These are phyloP conservation scores for Phytophthora cactorum DNA, from an alignment of 352 stramenopile genomes.

Conservation along the genomic window DNA sequence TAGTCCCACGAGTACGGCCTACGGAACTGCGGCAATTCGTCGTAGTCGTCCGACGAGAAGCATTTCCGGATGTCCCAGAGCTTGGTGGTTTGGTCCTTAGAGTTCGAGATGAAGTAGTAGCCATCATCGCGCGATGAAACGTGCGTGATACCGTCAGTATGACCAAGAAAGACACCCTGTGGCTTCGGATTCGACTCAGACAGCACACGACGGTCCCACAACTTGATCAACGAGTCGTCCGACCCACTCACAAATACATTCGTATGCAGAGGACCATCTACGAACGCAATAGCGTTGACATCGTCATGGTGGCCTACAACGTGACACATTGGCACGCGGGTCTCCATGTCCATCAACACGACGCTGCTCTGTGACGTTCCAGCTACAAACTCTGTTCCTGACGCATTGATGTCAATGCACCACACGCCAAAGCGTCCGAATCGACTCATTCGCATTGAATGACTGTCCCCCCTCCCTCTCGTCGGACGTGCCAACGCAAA, in stretches of 20 bases:
- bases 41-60: slow-evolving; percentile 53
- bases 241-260: slow-evolving; percentile 89
- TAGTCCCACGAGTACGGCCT: slow-evolving; percentile 83
- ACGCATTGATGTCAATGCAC: slow-evolving; percentile 79
- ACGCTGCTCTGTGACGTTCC: slow-evolving; percentile 79
- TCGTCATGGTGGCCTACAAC: slow-evolving; percentile 77
- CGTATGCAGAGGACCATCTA: slow-evolving; percentile 78
- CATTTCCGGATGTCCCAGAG: slow-evolving; percentile 89
- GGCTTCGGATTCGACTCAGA: slow-evolving; percentile 75
- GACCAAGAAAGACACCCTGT: slow-evolving; percentile 81
- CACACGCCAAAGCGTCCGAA: slow-evolving; percentile 76
- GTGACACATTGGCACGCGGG: slow-evolving; percentile 69
- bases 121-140: slow-evolving; percentile 85
- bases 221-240: slow-evolving; percentile 84
- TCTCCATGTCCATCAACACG: slow-evolving; percentile 84
- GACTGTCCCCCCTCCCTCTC: slow-evolving; percentile 26
- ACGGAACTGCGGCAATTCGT: slow-evolving; percentile 49
- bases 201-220: slow-evolving; percentile 86
- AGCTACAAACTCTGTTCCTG: slow-evolving; percentile 83
- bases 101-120: slow-evolving; percentile 91
- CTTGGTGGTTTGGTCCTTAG: slow-evolving; percentile 86
- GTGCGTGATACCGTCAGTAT: slow-evolving; percentile 85
- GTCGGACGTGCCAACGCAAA: slow-evolving; percentile 46
- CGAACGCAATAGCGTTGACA: slow-evolving; percentile 87
- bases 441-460: slow-evolving; percentile 27